Percentiles rank a stretch among this genome's conserved stretches.
Evolutionary conservation across 208 protist genomes (phyloP).

Genomic region (Leishmania braziliensis): DNA sequence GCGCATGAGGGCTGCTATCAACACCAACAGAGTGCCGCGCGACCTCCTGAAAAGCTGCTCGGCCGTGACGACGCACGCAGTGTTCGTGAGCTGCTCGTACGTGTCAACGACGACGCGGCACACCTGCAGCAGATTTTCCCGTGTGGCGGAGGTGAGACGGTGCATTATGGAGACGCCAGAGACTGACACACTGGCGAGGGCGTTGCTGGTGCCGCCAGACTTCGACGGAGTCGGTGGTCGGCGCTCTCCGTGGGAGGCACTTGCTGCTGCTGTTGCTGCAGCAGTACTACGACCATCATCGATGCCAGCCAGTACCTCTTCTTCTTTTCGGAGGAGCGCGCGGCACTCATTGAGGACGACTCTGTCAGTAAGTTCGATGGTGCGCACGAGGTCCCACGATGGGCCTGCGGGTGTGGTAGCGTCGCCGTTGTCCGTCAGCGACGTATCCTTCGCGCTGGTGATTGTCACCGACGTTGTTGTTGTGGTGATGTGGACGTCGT

Average conservation of each 20-base stretch:
- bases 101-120: slow-evolving; percentile 51
- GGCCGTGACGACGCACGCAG: slow-evolving; percentile 45
- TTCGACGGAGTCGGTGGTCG: not conserved
- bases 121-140: slow-evolving; percentile 33
- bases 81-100: slow-evolving; percentile 71
- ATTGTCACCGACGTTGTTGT: too few relatives aligned
- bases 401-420: slow-evolving; percentile 17
- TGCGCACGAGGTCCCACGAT: slow-evolving; percentile 42
- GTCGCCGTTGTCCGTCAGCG: not conserved
- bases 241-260: not conserved
- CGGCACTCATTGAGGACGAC: slow-evolving; percentile 29
- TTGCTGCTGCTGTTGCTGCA: not conserved
- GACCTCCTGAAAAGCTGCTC: slow-evolving; percentile 56
- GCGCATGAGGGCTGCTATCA: slow-evolving; percentile 68
- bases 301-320: not conserved
- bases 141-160: slow-evolving; percentile 19
- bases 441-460: not conserved
- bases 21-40: slow-evolving; percentile 56
- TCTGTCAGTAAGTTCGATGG: slow-evolving; percentile 44
- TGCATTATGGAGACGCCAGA: slow-evolving; percentile 16
- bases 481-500: not conserved
- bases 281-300: not conserved
- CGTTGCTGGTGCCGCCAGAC: not conserved
- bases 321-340: slow-evolving; percentile 10
- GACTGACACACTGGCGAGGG: not conserved